These are phyloP conservation scores for Fusarium sp. DNA, from an alignment of 2,329 filamentous ascomycete species.

Conservation along the genomic window DNA sequence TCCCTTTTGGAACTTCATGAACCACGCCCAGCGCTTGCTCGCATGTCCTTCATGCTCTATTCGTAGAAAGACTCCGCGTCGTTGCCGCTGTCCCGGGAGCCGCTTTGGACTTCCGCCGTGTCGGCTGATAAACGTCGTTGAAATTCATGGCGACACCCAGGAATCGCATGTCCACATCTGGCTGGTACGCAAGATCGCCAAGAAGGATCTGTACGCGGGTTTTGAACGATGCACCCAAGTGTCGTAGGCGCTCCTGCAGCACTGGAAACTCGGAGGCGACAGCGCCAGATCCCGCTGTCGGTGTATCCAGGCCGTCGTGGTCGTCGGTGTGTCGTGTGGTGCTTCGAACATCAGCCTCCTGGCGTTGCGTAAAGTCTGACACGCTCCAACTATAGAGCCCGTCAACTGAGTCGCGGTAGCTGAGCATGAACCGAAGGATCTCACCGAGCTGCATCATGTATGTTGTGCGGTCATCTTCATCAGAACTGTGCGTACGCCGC, in stretches of 20 bases:
- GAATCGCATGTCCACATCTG: slow-evolving; percentile 95
- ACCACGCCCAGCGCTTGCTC: slow-evolving; percentile 18
- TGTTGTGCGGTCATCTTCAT: slow-evolving; percentile 76
- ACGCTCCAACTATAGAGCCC: slow-evolving; percentile 95
- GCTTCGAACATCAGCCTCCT: slow-evolving; percentile 83
- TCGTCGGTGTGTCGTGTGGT: slow-evolving; percentile 63
- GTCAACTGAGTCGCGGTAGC: slow-evolving; percentile 93
- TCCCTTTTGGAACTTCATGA: neutral
- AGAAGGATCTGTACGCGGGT: slow-evolving; percentile 83
- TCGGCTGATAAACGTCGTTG: slow-evolving; percentile 93
- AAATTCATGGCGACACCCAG: slow-evolving; percentile 99
- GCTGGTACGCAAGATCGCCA: slow-evolving; percentile 91
- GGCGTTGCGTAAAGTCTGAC: slow-evolving; percentile 91
- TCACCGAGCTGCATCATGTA: slow-evolving; percentile 95
- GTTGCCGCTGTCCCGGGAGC: slow-evolving; percentile 41
- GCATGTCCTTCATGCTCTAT: slow-evolving; percentile 46
- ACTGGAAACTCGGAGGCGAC: slow-evolving; percentile 77
- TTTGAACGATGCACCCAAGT: slow-evolving; percentile 82
- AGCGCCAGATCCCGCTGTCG: slow-evolving; percentile 60
- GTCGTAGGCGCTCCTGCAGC: slow-evolving; percentile 78
- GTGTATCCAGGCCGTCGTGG: slow-evolving; percentile 37
- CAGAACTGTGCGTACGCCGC: slow-evolving; percentile 59
- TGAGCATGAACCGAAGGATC: slow-evolving; percentile 92
- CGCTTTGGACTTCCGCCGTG: slow-evolving; percentile 71
- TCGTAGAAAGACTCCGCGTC: slow-evolving; percentile 40